Base-by-base conservation (phyloP, 2,329 filamentous ascomycete species). In the Ceratocystis papillata region DNA sequence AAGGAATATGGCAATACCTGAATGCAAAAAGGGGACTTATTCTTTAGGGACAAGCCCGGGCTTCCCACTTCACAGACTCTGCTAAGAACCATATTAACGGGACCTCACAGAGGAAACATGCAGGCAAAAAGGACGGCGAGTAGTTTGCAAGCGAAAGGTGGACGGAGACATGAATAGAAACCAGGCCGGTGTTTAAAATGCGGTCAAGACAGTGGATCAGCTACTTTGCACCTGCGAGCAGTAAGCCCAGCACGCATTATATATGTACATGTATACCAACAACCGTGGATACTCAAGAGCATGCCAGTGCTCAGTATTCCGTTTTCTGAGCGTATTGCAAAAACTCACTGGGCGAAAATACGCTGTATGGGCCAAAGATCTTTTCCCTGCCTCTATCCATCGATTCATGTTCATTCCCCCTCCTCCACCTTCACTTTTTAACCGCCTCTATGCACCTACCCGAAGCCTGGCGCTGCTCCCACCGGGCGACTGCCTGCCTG, bases 391-490 rank as follows among this genome's bases (percentile, higher is more conserved):
- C 12, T 15, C 10, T 12, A 41, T 41, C 37, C 10, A 41, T 41
- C 12, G 37, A 41, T 12, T 15, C 10, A 12, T 41, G 37, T 41
- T 4, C n/a, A 7, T 25, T 22, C 8, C 48, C 20, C n/a, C 55
- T 37, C 22, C 28, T 57, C 28, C 25, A n/a, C 8, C n/a, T 30
- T n/a, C 5, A 25, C n/a, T 10, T 7, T 33, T 37, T 37, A 33
- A 59, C 55, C 55, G 55, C 55, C 55, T 59, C 12, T 17, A 59
- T 59, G 55, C 55, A 59, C 28, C 10, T 37, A 37, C 15, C 55
- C 55, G 30, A 33, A 5, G 12, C 33, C 30, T 59, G 3, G 28
- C 20, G 55, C 8, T 59, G 15, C 30, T 37, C 28, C 55, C 17
- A 10, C 7, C 30, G 55, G 55, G 7, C 25, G n/a, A 5, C 55